Evolutionary conservation across 106 monocot genomes (phyloP), one percentile per base, ranked within the genome.

Genomic region (Apostasia ramifera): DNA sequence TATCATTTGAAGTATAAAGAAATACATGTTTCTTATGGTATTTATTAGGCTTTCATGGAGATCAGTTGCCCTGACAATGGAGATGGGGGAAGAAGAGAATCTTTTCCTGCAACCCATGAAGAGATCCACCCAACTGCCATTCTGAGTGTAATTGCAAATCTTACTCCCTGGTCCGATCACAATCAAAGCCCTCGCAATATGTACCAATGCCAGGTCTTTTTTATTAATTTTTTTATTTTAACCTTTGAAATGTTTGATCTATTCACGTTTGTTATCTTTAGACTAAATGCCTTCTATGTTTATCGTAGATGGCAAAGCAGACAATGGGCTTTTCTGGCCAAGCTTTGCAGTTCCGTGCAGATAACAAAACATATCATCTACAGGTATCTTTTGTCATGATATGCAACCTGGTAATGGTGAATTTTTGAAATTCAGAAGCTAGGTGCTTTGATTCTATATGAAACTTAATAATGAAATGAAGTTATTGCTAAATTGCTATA

Each of bases 131-230:
- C 97, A 63, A 97, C 97, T 61, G 80, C 57, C 43, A 87, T 97
- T 60, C 82, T 97, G 4, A 97, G 97, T 81, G 87, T 92, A 54
- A 89, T 97, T 87, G 97, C 97, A 55, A 97, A 87, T 85, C 92
- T 97, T 57, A 97, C 92, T 47, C 97, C 97, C 1, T 97, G 89
- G 89, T 97, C 92, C 64, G 97, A 97, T 81, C 97, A 97, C 76
- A 97, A 97, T 76, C 92, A 97, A 76, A 92, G 92, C 83, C 97
- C 97, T 15, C 79, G 92, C 40, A 97, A 97, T 61, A 97, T 97
- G 97, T 97, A 97, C 54, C 97, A 97, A 63, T 97, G 97, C 72
- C 95, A 95, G 92, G 95, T 95, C 48, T 61, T 58, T 47, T 48
- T 46, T 40, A n/a, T 8, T 14, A 12, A 8, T 5, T 3, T 51